phyloP scores from a whole-genome alignment of 306 rosid genomes.

The Ceratonia siliqua region DNA sequence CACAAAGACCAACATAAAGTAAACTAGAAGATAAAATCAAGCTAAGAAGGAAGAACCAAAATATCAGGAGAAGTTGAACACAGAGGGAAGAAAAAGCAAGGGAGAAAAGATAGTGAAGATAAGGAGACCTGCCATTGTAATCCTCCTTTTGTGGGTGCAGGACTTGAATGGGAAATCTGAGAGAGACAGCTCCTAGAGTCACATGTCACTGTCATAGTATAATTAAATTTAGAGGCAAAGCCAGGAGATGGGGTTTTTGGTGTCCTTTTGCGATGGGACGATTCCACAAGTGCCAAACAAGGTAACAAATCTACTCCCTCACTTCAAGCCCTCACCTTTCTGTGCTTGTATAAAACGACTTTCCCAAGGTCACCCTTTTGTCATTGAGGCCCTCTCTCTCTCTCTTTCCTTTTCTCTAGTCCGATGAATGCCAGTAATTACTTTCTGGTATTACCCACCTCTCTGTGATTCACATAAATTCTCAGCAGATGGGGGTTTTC shows the following conservation, averaged over 20 bases:
- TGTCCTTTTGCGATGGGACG: constrained; percentile 74
- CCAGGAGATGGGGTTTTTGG: constrained; percentile 51
- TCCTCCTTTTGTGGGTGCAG: constrained; percentile 85
- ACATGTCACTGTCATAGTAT: constrained; percentile 61
- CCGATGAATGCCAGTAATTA: constrained; percentile 31
- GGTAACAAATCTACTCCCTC: constrained; percentile 49
- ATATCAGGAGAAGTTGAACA: constrained; percentile 39
- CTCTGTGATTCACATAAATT: constrained; percentile 17
- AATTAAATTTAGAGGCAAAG: constrained; percentile 3
- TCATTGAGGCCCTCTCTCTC: constrained; percentile 29
- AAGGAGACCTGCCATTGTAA: constrained; percentile 60
- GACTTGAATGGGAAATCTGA: constrained; percentile 68
- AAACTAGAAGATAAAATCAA: not conserved
- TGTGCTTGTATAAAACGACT: constrained; percentile 54
- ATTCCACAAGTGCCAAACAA: constrained; percentile 55
- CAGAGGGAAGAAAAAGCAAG: not conserved
- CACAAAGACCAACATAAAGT: not conserved
- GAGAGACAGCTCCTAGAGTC: constrained; percentile 58
- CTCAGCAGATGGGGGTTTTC: constrained; percentile 24
- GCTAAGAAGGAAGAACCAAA: not conserved
- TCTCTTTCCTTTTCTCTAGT: constrained; percentile 39
- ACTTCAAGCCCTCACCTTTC: constrained; percentile 59
- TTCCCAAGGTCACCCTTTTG: constrained; percentile 40
- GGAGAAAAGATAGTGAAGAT: constrained; percentile 53
- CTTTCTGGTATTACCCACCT: not conserved